Percentiles rank a stretch among this genome's conserved stretches.
Conservation (phyloP, 371 early-diverging fungal species). For the Circinella minor region DNA sequence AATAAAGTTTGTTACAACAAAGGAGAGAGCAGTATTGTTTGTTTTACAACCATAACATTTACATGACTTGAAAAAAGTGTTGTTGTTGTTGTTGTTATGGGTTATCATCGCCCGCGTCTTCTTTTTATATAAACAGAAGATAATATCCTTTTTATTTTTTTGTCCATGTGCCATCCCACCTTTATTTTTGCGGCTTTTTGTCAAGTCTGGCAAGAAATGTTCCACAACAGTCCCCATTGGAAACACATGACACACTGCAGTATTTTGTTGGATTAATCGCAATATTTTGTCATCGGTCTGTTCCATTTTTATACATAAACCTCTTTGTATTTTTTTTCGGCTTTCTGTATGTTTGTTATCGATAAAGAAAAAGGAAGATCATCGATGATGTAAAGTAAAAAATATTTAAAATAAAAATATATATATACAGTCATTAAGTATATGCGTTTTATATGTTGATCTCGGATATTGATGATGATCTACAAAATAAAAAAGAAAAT, state of each 20-base stretch:
- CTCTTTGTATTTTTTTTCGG: background rate
- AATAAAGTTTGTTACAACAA: background rate
- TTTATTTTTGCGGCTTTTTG: constrained; percentile 5
- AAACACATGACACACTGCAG: constrained; percentile 10
- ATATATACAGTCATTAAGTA: too few relatives aligned
- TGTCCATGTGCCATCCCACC: background rate
- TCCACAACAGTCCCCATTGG: background rate
- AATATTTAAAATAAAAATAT: too few relatives aligned
- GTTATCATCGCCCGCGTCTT: background rate
- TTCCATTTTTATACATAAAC: background rate
- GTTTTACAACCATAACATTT: too few relatives aligned
- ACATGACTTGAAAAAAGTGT: too few relatives aligned
- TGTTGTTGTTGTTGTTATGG: too few relatives aligned
- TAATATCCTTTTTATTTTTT: background rate
- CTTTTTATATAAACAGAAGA: too few relatives aligned
- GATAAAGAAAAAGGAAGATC: too few relatives aligned
- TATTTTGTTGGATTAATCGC: constrained; percentile 3
- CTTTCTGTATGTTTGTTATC: background rate
- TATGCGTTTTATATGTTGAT: too few relatives aligned
- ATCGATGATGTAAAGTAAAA: too few relatives aligned
- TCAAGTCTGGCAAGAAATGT: constrained; percentile 9
- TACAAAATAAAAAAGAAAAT: too few relatives aligned
- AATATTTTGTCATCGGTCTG: constrained; percentile 9
- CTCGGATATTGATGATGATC: too few relatives aligned
- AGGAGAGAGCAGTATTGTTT: too few relatives aligned